These are phyloP conservation scores for Cercospora sp. DNA, from an alignment of 2,329 filamentous ascomycete species.

Conservation along the genomic window DNA sequence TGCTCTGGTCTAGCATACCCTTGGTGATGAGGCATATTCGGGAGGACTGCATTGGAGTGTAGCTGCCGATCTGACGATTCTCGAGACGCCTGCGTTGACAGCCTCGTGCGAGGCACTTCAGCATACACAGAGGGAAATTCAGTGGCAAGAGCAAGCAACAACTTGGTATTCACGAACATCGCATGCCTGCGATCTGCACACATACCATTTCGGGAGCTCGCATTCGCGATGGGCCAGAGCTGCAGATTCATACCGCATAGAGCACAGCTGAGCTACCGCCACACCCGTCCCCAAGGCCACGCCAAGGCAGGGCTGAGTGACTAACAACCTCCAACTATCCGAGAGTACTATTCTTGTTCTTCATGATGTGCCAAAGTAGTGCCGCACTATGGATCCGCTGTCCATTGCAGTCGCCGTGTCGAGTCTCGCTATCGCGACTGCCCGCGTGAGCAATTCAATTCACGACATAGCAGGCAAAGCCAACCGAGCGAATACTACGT, in stretches of 20 bases:
- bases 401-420: background rate
- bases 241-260: background rate
- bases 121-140: background rate
- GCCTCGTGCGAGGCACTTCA: background rate
- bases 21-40: background rate
- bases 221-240: background rate
- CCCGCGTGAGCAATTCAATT: background rate
- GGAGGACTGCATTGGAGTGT: background rate
- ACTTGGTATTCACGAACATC: background rate
- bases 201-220: background rate
- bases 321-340: background rate
- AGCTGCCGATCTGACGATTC: background rate
- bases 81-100: background rate
- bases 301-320: background rate
- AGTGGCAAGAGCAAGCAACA: background rate
- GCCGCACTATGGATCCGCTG: background rate
- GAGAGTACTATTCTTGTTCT: background rate
- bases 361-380: background rate
- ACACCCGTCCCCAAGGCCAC: background rate
- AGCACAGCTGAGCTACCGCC: slow-evolving; percentile 1
- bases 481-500: background rate
- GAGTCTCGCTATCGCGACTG: background rate
- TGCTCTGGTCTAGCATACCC: background rate
- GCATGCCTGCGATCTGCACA: background rate
- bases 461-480: background rate